Percentiles rank a stretch among this genome's conserved stretches.
Conservation (phyloP, 1,284 basidiomycete genomes). For the Prillingera fragicola region DNA sequence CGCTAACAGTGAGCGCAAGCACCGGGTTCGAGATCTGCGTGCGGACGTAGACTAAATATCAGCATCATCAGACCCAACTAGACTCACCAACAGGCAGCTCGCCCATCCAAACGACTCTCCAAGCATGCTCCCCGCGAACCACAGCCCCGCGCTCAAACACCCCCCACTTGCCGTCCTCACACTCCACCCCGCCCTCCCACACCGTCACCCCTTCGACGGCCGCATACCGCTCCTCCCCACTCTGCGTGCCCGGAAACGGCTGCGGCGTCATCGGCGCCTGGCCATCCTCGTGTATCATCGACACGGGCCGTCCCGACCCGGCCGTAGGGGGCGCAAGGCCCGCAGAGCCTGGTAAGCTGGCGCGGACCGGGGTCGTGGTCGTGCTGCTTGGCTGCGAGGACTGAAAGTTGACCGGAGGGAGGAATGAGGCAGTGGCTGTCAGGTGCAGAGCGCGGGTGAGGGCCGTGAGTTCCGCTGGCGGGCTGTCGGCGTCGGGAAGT, state of each 20-base stretch:
- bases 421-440: slow-evolving; percentile 72
- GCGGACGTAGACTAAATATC: slow-evolving; percentile 54
- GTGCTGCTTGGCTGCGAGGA: slow-evolving; percentile 23
- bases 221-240: slow-evolving; percentile 65
- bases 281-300: no score
- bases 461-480: slow-evolving; percentile 2
- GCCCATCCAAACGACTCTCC: slow-evolving; percentile 70
- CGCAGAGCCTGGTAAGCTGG: background rate
- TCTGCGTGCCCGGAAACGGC: slow-evolving; percentile 52
- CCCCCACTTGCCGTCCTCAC: slow-evolving; percentile 25
- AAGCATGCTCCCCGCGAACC: slow-evolving; percentile 59
- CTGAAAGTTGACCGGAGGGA: slow-evolving; percentile 52
- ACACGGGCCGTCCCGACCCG: background rate
- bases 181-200: slow-evolving; percentile 47
- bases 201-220: slow-evolving; percentile 69
- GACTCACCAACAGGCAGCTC: slow-evolving; percentile 67
- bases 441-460: slow-evolving; percentile 51
- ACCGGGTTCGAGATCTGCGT: slow-evolving; percentile 67
- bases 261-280: slow-evolving; percentile 34
- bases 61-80: background rate
- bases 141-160: slow-evolving; percentile 56
- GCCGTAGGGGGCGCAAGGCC: background rate
- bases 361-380: background rate
- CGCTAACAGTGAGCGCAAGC: slow-evolving; percentile 70
- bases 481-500: background rate